Base-by-base conservation (phyloP, 441 rosid genomes). In the Gossypium lobatum region DNA sequence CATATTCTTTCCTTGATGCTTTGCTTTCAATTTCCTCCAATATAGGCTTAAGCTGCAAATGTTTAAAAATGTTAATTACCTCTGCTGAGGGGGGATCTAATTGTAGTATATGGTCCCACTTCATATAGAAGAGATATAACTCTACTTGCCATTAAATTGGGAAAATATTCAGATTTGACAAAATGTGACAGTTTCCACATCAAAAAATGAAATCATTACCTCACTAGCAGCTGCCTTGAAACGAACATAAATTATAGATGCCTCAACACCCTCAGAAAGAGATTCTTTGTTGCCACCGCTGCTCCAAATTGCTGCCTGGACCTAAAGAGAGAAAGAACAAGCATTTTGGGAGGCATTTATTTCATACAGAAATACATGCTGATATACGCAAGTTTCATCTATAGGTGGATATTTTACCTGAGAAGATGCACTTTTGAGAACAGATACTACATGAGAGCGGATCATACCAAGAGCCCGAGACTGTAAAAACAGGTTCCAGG, bases 381-480 rank as follows among this genome's bases (percentile, higher is more conserved):
- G 4, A 55, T 2, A 5, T 18, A 20, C 50, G 58, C 42, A 46
- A 64, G 17, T 61, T 69, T 72, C 70, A 78, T 39, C 48, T 77
- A 31, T 34, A 77, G 69, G 14, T 62, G 28, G 72, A 77, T 67
- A 70, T 55, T 66, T 75, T 78, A 93, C 99, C 97, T 95, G 98
- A 64, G 91, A 89, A 73, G 98, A 88, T 82, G 98, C 97, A 10
- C 83, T 83, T 85, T 85, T 95, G 69, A 95, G 90, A 82, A 93
- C 89, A 55, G 97, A 86, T 76, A 91, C 91, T 46, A 93, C 92
- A 81, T 93, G 90, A 73, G 93, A 82, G 26, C 97, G 96, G 68
- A 95, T 91, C 96, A 95, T 86, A 31, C 98, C 99, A 76, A 95
- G 83, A 65, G 97, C 98, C 65, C 99, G 92, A 77, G 98, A 93